These are phyloP conservation scores for Triangularia verruculosa DNA, from an alignment of 2,329 filamentous ascomycete genomes.

Conservation along the genomic window DNA sequence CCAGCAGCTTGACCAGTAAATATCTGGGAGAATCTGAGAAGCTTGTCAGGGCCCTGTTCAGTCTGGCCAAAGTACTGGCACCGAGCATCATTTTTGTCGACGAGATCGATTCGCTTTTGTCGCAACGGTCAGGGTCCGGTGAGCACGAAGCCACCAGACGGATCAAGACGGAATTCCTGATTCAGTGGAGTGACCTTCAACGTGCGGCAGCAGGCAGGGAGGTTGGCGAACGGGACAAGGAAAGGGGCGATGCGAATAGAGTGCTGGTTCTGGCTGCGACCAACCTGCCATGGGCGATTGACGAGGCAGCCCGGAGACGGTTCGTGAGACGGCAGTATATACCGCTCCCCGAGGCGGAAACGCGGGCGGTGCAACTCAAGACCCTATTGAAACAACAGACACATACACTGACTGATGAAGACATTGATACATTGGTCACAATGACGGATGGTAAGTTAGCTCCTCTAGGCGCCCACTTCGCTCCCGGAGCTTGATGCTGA, in stretches of 20 bases:
- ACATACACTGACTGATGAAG: constrained; percentile 67
- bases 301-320: constrained; percentile 84
- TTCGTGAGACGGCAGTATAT: constrained; percentile 97
- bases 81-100: constrained; percentile 98
- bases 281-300: constrained; percentile 95
- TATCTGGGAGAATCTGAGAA: constrained; percentile 97
- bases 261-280: constrained; percentile 94
- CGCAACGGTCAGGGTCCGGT: constrained; percentile 74
- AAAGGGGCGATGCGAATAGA: constrained; percentile 75
- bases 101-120: constrained; percentile 92
- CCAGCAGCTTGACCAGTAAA: constrained; percentile 91
- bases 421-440: constrained; percentile 71
- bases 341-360: constrained; percentile 80
- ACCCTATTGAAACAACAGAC: constrained; percentile 85
- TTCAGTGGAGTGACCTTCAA: constrained; percentile 94
- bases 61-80: constrained; percentile 81
- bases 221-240: constrained; percentile 59
- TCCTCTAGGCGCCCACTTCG: no score
- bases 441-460: constrained; percentile 72
- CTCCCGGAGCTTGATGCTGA: constrained; percentile 17
- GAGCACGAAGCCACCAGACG: constrained; percentile 91
- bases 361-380: constrained; percentile 73
- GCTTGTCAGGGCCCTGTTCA: constrained; percentile 86
- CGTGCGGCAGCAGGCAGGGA: constrained; percentile 86
- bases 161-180: constrained; percentile 97